Conservation (phyloP, 2,329 filamentous ascomycete genomes). For the Talaromyces rugulosus region DNA sequence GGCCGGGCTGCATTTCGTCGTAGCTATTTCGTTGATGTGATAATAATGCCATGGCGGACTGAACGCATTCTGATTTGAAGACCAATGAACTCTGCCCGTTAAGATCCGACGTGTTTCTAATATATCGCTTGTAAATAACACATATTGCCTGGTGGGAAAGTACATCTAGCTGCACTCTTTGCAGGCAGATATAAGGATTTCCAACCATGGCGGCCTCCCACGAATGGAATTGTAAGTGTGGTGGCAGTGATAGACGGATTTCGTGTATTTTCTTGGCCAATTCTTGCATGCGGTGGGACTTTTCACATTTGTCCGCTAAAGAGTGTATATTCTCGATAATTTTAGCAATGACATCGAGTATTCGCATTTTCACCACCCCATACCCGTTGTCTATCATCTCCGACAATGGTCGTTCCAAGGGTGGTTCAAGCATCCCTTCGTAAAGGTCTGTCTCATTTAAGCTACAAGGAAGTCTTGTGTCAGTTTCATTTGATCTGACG, state of each 20-base stretch:
- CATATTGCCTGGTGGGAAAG: background rate
- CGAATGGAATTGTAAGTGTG: background rate
- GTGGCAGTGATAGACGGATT: background rate
- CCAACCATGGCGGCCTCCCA: background rate
- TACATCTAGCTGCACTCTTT: background rate
- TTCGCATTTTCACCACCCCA: background rate
- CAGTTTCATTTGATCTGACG: background rate
- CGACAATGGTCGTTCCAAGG: background rate
- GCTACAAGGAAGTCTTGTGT: background rate
- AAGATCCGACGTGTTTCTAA: background rate
- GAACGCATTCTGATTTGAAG: background rate
- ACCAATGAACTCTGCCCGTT: background rate
- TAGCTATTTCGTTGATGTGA: background rate
- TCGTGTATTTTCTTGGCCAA: background rate
- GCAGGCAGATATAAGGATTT: background rate
- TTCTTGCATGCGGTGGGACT: background rate
- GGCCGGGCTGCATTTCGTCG: background rate
- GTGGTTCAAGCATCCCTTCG: background rate
- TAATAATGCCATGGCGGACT: background rate
- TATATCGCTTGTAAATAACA: background rate
- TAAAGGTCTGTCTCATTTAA: background rate
- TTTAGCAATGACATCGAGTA: background rate
- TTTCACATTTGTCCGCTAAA: background rate
- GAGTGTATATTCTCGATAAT: background rate
- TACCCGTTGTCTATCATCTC: background rate